These are phyloP conservation scores for Datura wrightii DNA, from an alignment of 257 asterid species.

Conservation along the genomic window DNA sequence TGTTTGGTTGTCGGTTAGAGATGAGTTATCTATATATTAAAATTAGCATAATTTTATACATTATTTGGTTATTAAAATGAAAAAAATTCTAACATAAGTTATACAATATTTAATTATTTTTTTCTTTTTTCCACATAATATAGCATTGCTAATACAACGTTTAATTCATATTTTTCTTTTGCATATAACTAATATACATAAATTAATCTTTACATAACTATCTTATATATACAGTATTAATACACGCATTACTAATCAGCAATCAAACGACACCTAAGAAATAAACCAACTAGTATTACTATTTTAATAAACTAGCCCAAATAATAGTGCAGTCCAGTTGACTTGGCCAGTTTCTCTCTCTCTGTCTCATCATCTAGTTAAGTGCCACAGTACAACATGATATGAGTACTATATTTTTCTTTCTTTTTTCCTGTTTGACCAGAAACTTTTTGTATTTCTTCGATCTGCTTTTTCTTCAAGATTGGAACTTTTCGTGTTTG, in stretches of 20 bases:
- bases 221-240: too few species aligned
- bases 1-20: background rate
- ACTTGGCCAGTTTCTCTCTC: background rate
- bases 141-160: too few species aligned
- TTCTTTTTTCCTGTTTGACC: background rate
- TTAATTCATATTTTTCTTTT: too few species aligned
- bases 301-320: background rate
- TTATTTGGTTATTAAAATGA: too few species aligned
- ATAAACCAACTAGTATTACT: background rate
- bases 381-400: background rate
- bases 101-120: too few species aligned
- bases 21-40: too few species aligned
- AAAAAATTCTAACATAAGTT: too few species aligned
- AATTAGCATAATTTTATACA: too few species aligned
- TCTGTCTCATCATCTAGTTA: background rate
- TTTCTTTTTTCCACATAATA: too few species aligned
- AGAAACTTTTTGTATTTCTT: background rate
- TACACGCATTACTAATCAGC: background rate
- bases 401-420: background rate
- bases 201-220: background rate
- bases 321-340: background rate
- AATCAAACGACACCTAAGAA: background rate
- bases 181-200: too few species aligned
- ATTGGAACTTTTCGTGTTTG: background rate
- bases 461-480: conserved; percentile 3